A percentile compares a stretch with the other conserved stretches of the same genome.
Evolutionary conservation across 2,329 filamentous ascomycete genomes (phyloP).

Genomic region (Rutstroemia sp.): DNA sequence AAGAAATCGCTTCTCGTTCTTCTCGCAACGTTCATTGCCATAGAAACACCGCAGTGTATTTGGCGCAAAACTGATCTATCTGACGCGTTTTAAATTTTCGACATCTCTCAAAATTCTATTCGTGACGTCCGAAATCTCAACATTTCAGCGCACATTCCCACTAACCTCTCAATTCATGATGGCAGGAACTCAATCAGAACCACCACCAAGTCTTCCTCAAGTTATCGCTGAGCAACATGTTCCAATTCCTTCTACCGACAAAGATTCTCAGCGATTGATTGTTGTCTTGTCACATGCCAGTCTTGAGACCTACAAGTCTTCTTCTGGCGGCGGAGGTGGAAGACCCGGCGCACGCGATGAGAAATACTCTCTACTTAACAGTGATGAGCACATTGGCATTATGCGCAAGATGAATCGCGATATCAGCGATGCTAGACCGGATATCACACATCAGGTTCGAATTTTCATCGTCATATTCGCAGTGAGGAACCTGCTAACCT

Average conservation of each 20-base stretch:
- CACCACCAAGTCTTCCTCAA: constrained; percentile 82
- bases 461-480: constrained; percentile 15
- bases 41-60: no score
- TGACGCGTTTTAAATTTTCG: not conserved
- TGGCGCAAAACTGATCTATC: no score
- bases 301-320: constrained; percentile 93
- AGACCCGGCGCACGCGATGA: constrained; percentile 67
- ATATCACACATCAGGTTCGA: constrained; percentile 96
- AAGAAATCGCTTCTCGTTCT: not conserved
- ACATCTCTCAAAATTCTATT: not conserved
- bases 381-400: constrained; percentile 96
- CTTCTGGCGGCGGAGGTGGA: constrained; percentile 62
- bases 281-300: constrained; percentile 96
- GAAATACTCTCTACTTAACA: constrained; percentile 96
- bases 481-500: constrained; percentile 14
- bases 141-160: not conserved
- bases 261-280: constrained; percentile 84
- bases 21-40: not conserved
- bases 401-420: constrained; percentile 99
- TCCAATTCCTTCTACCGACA: constrained; percentile 78
- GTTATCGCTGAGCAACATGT: constrained; percentile 89
- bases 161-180: constrained; percentile 19
- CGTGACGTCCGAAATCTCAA: not conserved
- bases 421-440: constrained; percentile 93
- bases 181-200: constrained; percentile 86